phyloP scores from a whole-genome alignment of 495 filamentous ascomycete species.

The Astrothelium macrocarpum region DNA sequence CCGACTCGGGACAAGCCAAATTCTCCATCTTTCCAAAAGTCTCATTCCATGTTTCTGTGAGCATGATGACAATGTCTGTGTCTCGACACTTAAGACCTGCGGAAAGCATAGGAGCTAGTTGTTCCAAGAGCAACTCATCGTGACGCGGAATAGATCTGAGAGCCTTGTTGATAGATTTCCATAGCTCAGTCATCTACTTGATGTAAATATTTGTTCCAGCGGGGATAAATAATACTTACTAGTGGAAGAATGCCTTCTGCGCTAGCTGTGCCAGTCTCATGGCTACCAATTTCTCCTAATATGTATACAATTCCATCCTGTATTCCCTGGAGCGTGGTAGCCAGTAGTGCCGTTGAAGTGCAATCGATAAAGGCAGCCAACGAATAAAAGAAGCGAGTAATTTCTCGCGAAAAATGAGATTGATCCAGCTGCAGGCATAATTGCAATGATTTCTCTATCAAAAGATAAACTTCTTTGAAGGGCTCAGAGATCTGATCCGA shows the following conservation, averaged over 20 bases:
- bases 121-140: constrained; percentile 36
- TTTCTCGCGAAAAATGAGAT: neutral
- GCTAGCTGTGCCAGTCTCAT: too few relatives aligned
- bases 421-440: neutral
- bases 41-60: constrained; percentile 50
- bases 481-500: constrained; percentile 40
- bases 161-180: constrained; percentile 19
- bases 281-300: constrained; percentile 45
- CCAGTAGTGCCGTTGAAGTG: constrained; percentile 29
- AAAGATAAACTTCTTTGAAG: constrained; percentile 33
- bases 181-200: constrained; percentile 26
- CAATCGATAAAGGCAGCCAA: constrained; percentile 29
- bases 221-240: neutral
- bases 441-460: neutral
- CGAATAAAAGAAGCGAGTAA: constrained; percentile 26
- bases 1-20: constrained; percentile 38
- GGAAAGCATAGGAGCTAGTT: constrained; percentile 44
- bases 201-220: constrained; percentile 11
- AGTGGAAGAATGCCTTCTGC: neutral
- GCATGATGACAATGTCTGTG: constrained; percentile 41
- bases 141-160: constrained; percentile 26
- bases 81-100: constrained; percentile 49
- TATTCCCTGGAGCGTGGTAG: constrained; percentile 38
- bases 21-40: constrained; percentile 42
- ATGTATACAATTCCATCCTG: constrained; percentile 52